Percentiles rank a stretch among this genome's conserved stretches.
phyloP scores from a whole-genome alignment of 108 stramenopile species.

The Cyclotella sp. region DNA sequence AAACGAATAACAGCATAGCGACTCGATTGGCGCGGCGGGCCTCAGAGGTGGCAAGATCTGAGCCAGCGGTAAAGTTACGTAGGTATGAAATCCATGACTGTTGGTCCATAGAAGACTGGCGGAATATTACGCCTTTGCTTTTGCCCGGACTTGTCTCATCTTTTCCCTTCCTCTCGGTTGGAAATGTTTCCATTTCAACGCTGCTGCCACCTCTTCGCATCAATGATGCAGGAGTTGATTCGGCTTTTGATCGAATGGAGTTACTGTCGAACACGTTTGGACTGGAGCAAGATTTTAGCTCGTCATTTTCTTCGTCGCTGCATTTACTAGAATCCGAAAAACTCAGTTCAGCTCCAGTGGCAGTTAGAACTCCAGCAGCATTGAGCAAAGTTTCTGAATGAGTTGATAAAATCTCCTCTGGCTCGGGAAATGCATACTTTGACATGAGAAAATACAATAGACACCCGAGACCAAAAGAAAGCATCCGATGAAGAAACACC shows the following conservation, averaged over 20 bases:
- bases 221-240: slow-evolving; percentile 12
- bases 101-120: background rate
- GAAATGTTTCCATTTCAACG: slow-evolving; percentile 16
- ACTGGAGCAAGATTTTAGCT: slow-evolving; percentile 16
- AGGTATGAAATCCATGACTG: slow-evolving; percentile 27
- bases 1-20: slow-evolving; percentile 78
- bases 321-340: slow-evolving; percentile 10
- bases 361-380: background rate
- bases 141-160: slow-evolving; percentile 15
- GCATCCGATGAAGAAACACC: slow-evolving; percentile 36
- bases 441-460: slow-evolving; percentile 47
- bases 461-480: slow-evolving; percentile 45
- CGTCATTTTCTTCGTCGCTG: slow-evolving; percentile 29
- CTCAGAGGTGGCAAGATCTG: slow-evolving; percentile 53
- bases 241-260: background rate
- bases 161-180: slow-evolving; percentile 7
- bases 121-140: slow-evolving; percentile 20
- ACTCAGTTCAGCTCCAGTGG: background rate
- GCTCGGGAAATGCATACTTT: slow-evolving; percentile 73
- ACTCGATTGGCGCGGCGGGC: slow-evolving; percentile 78
- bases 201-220: slow-evolving; percentile 32
- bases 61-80: slow-evolving; percentile 43
- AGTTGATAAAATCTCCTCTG: slow-evolving; percentile 57
- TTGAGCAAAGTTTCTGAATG: slow-evolving; percentile 27
- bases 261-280: slow-evolving; percentile 9